Evolutionary conservation across 1,284 basidiomycete species (phyloP), one percentile per base, ranked within the genome.

Genomic region (Trichosporon asahii): DNA sequence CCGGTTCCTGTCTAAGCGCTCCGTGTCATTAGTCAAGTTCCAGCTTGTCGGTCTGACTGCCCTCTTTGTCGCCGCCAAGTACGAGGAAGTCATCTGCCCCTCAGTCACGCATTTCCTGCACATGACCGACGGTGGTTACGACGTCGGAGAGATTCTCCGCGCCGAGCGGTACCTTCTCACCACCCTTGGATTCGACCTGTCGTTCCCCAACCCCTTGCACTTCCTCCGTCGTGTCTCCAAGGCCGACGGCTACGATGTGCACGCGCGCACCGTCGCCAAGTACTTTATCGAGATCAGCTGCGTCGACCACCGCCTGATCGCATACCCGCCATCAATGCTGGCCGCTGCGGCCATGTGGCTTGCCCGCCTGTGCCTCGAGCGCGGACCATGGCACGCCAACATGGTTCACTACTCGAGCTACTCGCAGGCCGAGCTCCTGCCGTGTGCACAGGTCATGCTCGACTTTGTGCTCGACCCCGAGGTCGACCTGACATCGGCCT

Each of bases 1-100:
- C 84, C 93, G 96, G 66, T 98, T 99, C 88, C 89, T 98, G 29
- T 95, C 94, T 2, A 86, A 89, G 1, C 91, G 95, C 7, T 90
- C 92, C 64, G 92, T 98, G 64, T 95, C 94, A 6, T 88, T 98
- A 21, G 90, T 90, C 76, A 97, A 98, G 82, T 88, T 98, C 53
- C 96, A 98, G 83, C 89, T 98, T 21, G 95, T 98, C 67, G 96
- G 97, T 70, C 88, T 98, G 71, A 94, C 95, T 5, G 93, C 93
- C 77, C 88, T 99, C 83, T 96, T 98, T 84, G 87, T 99, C 74
- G 90, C 96, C 0, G 89, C 93, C 64, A 99, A 99, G 84, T 94
- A 95, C 75, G 96, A 99, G 82, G 96, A 99, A 84, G 93, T 97
- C 73, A 88, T 98, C 70, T 91, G 94, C 35, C 96, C 96, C 0